A percentile compares a stretch with the other conserved stretches of the same genome.
phyloP scores from a whole-genome alignment of 768 basidiomycete species.

The Kwoniella dendrophila region DNA sequence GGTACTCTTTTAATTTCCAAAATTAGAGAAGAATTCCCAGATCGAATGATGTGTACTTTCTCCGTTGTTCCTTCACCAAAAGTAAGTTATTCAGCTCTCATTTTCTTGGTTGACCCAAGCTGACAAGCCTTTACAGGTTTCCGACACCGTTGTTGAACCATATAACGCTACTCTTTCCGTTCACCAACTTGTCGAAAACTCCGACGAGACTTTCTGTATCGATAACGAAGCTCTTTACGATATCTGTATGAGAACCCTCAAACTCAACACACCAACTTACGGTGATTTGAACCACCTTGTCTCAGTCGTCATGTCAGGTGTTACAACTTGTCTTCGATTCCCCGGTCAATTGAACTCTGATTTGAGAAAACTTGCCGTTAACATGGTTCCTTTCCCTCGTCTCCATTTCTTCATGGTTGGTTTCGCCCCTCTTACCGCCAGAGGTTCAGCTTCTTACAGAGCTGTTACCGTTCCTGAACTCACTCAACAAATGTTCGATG shows the following conservation, averaged over 20 bases:
- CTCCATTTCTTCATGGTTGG: conserved; percentile 96
- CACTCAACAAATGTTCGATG: conserved; percentile 99
- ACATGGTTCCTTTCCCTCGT: conserved; percentile 96
- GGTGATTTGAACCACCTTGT: conserved; percentile 98
- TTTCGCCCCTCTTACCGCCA: conserved; percentile 83
- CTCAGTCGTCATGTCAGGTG: conserved; percentile 96
- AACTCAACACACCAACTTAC: conserved; percentile 91
- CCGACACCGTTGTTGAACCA: conserved; percentile 98
- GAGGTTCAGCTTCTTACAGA: conserved; percentile 82
- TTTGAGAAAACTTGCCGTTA: conserved; percentile 91
- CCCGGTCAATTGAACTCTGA: conserved; percentile 99
- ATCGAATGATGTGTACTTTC: conserved; percentile 99
- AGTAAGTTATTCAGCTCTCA: conserved; percentile 56
- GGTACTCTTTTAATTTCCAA: conserved; percentile 98
- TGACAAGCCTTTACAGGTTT: conserved; percentile 60
- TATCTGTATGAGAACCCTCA: conserved; percentile 97
- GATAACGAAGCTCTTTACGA: conserved; percentile 99
- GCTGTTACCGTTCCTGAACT: conserved; percentile 96
- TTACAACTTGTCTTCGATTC: conserved; percentile 98
- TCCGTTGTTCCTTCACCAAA: conserved; percentile 97
- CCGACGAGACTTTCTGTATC: conserved; percentile 99
- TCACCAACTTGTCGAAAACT: conserved; percentile 98
- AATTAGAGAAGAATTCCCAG: conserved; percentile 98
- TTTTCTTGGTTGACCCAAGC: not conserved
- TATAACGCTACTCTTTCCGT: conserved; percentile 99